Evolutionary conservation across 2,329 filamentous ascomycete genomes (phyloP), one percentile per base, ranked within the genome.

Genomic region (Fusarium sp.): DNA sequence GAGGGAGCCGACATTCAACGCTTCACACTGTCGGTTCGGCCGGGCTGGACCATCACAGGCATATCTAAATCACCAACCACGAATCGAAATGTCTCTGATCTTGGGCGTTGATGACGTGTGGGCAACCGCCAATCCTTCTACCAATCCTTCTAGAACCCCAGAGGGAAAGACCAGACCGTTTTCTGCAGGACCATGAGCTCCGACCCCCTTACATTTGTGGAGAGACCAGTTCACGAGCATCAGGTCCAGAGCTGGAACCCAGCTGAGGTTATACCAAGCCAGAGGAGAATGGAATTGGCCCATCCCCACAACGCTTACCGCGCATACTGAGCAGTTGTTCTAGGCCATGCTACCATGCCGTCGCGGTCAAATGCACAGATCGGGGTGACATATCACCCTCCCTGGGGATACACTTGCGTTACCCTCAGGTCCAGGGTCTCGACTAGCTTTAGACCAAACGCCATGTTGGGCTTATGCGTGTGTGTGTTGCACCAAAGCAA

Each of bases 381-480:
- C 20, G 18, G 16, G 33, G 57, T 57, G 41, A 64, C 41, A 52
- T 27, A 54, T 43, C 29, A n/a, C 14, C 35, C 43, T 39, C 43
- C 33, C 29, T 14, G 10, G 16, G n/a, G 31, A 18, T 41, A 35
- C 56, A 50, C 29, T 29, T 65, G 39, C 10, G 22, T 31, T 60
- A 45, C 41, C 43, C n/a, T 56, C 29, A 41, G 41, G 39, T 50
- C n/a, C 54, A 37, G 52, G 54, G 41, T 41, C 58, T 57, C 31
- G 35, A 58, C 63, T 33, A 27, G 58, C 20, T n/a, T 20, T 61
- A 24, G 65, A 48, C 27, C 22, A 67, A 67, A 52, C 45, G 24
- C 14, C 22, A 58, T 27, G 56, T 24, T 39, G 29, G 31, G 20
- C 22, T 27, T 50, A 16, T 50, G 14, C 16, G 65, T 52, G 11